Base-by-base conservation (phyloP, 495 filamentous ascomycete genomes). In the Bathelium albidoporum region DNA sequence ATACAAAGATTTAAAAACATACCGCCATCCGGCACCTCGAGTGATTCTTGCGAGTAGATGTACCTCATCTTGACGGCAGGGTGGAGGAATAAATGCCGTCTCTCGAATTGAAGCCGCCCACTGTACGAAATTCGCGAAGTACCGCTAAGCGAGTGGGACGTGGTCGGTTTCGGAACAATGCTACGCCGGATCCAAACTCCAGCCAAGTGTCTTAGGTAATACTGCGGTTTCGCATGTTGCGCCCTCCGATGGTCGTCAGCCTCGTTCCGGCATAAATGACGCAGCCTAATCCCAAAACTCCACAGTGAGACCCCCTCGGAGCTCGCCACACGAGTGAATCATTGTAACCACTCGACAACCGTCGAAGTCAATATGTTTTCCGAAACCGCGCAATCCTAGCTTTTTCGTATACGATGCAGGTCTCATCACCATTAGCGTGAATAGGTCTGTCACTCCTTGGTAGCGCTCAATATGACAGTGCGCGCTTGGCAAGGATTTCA, bases 11-110 rank as follows among this genome's bases (percentile, higher is more conserved):
- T n/a, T n/a, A n/a, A n/a, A n/a, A 66, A 84, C 91, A 86, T 87
- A 97, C 95, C 94, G 81, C 90, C 90, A 76, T 96, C 90, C 67
- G 95, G 94, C 78, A 98, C 89, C 71, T 83, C 83, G 80, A 98
- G 85, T 80, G 85, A 84, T 86, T 98, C 93, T 81, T 89, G 81
- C 74, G 89, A 93, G 83, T 97, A 90, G 82, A 97, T 96, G 87
- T 95, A 95, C 82, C 87, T 89, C 91, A 96, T 96, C 78, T 87
- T 94, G 83, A 75, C 79, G 49, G 49, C 16, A 29, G 20, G 49
- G 2, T 55, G 7, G 77, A 68, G 20, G 20, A 55, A 26, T 26
- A 20, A 55, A 28, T 9, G 18, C 43, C n/a, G 49, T 55, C 20
- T 26, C 49, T 26, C 20, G 16, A 55, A 55, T 55, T 29, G 49